Evolutionary conservation across 441 rosid genomes (phyloP).

Genomic region (Iberis amara): DNA sequence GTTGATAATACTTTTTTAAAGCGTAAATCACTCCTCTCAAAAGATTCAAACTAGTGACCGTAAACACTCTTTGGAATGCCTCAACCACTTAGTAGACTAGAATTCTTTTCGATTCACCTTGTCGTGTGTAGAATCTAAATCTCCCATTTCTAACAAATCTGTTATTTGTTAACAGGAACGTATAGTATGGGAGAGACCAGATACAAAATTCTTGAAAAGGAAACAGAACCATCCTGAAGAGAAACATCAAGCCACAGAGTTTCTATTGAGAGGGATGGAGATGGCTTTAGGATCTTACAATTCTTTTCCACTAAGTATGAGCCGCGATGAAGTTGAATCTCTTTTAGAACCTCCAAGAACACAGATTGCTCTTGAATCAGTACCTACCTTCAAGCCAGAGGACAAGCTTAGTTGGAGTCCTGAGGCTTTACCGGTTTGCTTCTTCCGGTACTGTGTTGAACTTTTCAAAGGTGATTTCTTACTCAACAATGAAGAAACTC

Average conservation of each 20-base stretch:
- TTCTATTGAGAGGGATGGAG: slow-evolving; percentile 54
- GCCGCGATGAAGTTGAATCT: slow-evolving; percentile 35
- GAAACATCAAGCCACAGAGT: slow-evolving; percentile 43
- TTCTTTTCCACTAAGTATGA: slow-evolving; percentile 44
- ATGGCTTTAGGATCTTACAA: slow-evolving; percentile 47
- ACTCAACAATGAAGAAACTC: slow-evolving; percentile 22
- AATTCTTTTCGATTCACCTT: neutral
- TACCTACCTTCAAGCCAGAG: slow-evolving; percentile 40
- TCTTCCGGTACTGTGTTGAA: slow-evolving; percentile 57
- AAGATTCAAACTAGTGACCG: no score
- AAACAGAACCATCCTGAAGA: slow-evolving; percentile 31
- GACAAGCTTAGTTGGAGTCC: slow-evolving; percentile 24
- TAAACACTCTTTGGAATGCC: no score
- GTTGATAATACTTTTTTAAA: no score
- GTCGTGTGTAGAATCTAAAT: neutral
- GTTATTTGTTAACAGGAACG: slow-evolving; percentile 39
- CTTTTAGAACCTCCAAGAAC: slow-evolving; percentile 31
- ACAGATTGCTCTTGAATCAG: slow-evolving; percentile 32
- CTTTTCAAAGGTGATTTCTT: slow-evolving; percentile 43
- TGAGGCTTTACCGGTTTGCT: slow-evolving; percentile 39
- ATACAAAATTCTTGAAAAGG: slow-evolving; percentile 36
- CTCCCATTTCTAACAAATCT: slow-evolving; percentile 7
- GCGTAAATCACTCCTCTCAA: no score
- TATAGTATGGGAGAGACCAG: slow-evolving; percentile 63
- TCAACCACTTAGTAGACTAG: no score